phyloP scores from a whole-genome alignment of 768 basidiomycete genomes.

The Gyrodon lividus region DNA sequence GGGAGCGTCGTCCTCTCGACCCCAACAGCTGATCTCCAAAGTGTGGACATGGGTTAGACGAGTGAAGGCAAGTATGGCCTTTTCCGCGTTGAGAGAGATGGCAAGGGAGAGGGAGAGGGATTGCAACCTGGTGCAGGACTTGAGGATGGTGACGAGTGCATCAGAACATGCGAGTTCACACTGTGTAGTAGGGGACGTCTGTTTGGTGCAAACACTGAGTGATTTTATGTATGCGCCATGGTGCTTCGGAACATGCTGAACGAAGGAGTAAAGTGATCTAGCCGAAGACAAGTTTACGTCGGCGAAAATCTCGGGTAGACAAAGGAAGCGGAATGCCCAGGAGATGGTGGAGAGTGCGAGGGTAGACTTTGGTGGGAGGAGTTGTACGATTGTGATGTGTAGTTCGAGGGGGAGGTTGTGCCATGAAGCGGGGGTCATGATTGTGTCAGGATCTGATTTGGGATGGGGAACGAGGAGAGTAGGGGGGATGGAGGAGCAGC shows the following conservation, averaged over 20 bases:
- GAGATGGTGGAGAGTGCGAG: constrained; percentile 49
- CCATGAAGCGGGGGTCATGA: constrained; percentile 41
- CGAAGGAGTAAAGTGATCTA: constrained; percentile 50
- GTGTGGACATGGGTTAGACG: constrained; percentile 16
- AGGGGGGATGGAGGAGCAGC: background rate
- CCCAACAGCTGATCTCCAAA: constrained; percentile 24
- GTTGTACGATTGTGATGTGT: constrained; percentile 54
- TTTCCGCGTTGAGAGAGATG: constrained; percentile 18
- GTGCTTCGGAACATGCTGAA: constrained; percentile 51
- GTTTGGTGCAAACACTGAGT: constrained; percentile 48
- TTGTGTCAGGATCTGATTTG: background rate
- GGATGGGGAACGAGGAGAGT: background rate
- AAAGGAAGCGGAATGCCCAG: constrained; percentile 49
- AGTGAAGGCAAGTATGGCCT: constrained; percentile 22
- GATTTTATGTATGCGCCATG: constrained; percentile 53
- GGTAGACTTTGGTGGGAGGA: constrained; percentile 45
- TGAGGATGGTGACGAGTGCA: constrained; percentile 49
- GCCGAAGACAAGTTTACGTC: constrained; percentile 48
- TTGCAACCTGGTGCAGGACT: constrained; percentile 44
- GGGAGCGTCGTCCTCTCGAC: constrained; percentile 34
- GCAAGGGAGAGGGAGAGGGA: constrained; percentile 29
- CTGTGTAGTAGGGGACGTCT: constrained; percentile 26
- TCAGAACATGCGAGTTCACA: constrained; percentile 40
- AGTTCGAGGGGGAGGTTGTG: constrained; percentile 62
- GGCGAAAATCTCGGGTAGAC: constrained; percentile 60